Conservation (phyloP, 805 yeast species). For the Blastobotrys mokoenaii region DNA sequence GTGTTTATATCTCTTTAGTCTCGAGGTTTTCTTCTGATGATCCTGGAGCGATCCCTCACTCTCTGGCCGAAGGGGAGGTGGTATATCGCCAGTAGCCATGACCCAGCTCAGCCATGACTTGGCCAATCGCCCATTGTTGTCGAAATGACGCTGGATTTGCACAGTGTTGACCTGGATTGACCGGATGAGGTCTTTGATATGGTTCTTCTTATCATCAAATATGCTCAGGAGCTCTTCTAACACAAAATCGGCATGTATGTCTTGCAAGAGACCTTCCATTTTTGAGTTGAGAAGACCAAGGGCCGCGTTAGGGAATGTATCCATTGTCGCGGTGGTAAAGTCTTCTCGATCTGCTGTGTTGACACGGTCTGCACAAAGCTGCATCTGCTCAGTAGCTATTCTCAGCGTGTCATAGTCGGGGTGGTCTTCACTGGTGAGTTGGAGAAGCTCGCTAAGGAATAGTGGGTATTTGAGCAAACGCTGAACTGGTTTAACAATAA, state of each 20-base stretch:
- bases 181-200: constrained; percentile 10
- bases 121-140: constrained; percentile 13
- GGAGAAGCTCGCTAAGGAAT: constrained; percentile 27
- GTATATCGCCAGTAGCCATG: constrained; percentile 4
- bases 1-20: constrained; percentile 8
- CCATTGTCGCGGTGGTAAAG: background rate
- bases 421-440: constrained; percentile 29
- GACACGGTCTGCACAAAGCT: constrained; percentile 18
- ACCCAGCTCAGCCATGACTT: constrained; percentile 17
- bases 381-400: constrained; percentile 15
- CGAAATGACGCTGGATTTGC: constrained; percentile 14
- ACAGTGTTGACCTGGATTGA: constrained; percentile 9
- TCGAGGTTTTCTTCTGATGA: constrained; percentile 7
- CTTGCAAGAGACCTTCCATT: constrained; percentile 1
- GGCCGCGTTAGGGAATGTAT: background rate
- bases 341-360: constrained; percentile 6
- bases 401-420: constrained; percentile 36
- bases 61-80: background rate
- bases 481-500: constrained; percentile 39
- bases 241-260: constrained; percentile 6
- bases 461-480: constrained; percentile 36
- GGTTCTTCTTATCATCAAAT: constrained; percentile 10
- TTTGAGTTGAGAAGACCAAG: constrained; percentile 3
- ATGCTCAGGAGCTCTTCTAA: constrained; percentile 10
- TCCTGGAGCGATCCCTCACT: background rate